Evolutionary conservation across 1,139 yeast species (phyloP), one percentile per base, ranked within the genome.

Genomic region (Sugiyamaella castrensis): DNA sequence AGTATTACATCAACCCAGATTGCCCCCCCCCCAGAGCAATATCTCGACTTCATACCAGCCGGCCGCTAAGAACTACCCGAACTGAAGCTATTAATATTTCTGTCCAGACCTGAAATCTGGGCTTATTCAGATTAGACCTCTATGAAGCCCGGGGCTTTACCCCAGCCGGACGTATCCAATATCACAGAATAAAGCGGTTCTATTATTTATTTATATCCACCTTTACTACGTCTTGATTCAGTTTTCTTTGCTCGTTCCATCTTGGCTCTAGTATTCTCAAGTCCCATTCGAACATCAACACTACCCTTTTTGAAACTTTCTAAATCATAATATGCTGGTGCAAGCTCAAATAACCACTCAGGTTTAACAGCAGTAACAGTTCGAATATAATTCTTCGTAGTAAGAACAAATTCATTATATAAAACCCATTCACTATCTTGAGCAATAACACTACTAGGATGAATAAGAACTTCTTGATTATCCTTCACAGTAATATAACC

Each of bases 331-430:
- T 89, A 89, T 49, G 81, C 83, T 4, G 96, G 96, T 1, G 96
- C 96, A 53, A 83, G 71, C 63, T 89, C 94, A 47, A 89, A 73
- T 59, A 87, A 74, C 95, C 98, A 87, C 62, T 89, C 96, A 1
- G 98, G 95, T 64, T 83, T 84, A 48, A 92, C 83, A 6, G 82
- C 76, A n/a, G 98, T 92, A 11, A 91, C 97, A 0, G 98, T 92
- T 61, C 98, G 77, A 55, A 92, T 88, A 66, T 92, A 92, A 66
- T 92, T 92, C 68, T 91, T 87, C 26, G 94, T 81, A 2, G 98
- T 92, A 57, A 92, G 75, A 35, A 92, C 98, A 71, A 92, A 87
- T 70, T 92, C 98, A 68, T 92, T 87, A 74, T 92, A 92, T 47
- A 92, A 76, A 40, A 92, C 88, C 94, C 96, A 92, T 65, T 91